Evolutionary conservation across 495 filamentous ascomycete genomes (phyloP).

Genomic region (Neurospora tetrasperma): DNA sequence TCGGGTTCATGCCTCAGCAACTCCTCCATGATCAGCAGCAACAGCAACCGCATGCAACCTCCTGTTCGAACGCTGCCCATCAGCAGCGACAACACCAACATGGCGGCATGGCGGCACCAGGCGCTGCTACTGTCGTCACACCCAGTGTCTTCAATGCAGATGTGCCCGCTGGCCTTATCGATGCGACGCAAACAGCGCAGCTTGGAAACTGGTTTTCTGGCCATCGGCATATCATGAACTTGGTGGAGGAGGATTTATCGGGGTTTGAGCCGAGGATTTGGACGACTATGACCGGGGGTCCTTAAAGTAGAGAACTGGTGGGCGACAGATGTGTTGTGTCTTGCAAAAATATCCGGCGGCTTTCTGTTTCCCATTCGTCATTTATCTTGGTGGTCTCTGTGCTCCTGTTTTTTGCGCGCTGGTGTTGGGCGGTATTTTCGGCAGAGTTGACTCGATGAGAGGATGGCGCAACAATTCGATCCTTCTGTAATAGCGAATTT

Average conservation of each 20-base stretch:
- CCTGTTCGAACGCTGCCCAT: neutral
- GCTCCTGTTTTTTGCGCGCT: neutral
- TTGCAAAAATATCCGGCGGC: neutral
- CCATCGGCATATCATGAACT: constrained; percentile 52
- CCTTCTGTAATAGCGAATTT: neutral
- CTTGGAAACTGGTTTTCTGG: constrained; percentile 61
- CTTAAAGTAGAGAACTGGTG: neutral
- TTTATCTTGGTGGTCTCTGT: neutral
- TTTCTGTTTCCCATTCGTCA: neutral
- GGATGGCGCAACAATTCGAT: neutral
- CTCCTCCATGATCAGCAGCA: constrained; percentile 1
- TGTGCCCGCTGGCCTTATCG: constrained; percentile 3
- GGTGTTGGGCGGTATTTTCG: neutral
- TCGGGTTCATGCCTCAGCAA: constrained; percentile 48
- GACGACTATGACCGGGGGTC: constrained; percentile 9
- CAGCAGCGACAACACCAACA: neutral
- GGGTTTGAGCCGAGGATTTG: constrained; percentile 32
- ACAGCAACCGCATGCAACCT: neutral
- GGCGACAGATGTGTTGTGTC: neutral
- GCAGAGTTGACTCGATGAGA: neutral
- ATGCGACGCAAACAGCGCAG: constrained; percentile 31
- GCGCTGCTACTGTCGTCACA: neutral
- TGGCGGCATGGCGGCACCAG: neutral
- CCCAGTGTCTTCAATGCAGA: neutral
- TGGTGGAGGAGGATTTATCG: constrained; percentile 51